These are phyloP conservation scores for Beauveria brongniartii DNA, from an alignment of 2,329 filamentous ascomycete species.

Conservation along the genomic window DNA sequence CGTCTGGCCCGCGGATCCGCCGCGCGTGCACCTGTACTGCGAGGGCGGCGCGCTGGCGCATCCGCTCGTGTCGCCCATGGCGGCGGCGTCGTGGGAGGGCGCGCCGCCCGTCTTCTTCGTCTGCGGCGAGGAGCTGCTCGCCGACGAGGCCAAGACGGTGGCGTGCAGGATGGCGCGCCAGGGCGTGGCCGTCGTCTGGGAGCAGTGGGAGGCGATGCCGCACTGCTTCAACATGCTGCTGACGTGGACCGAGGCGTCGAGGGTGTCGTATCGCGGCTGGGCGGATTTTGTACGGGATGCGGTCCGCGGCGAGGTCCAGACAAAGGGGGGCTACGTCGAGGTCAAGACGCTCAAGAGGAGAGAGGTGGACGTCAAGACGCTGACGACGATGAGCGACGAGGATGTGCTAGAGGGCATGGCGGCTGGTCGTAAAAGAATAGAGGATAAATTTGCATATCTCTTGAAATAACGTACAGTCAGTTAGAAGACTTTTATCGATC, in stretches of 20 bases:
- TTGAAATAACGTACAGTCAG: not conserved
- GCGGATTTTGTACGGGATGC: conserved; percentile 39
- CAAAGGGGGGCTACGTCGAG: conserved; percentile 32
- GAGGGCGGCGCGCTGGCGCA: conserved; percentile 44
- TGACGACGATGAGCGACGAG: conserved; percentile 30
- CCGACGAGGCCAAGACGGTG: conserved; percentile 53
- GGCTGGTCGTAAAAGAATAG: not conserved
- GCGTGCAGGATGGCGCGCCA: conserved; percentile 42
- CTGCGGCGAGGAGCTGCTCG: conserved; percentile 57
- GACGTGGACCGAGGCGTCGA: conserved; percentile 30
- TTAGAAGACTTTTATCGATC: not conserved
- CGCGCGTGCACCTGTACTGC: conserved; percentile 39
- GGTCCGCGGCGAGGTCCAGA: conserved; percentile 23
- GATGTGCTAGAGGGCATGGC: conserved; percentile 29
- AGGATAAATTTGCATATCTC: not conserved
- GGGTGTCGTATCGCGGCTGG: conserved; percentile 43
- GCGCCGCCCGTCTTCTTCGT: conserved; percentile 54
- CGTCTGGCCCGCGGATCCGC: conserved; percentile 42
- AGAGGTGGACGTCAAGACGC: conserved; percentile 25
- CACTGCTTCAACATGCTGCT: conserved; percentile 56
- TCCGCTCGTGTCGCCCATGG: conserved; percentile 54
- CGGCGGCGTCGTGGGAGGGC: conserved; percentile 45
- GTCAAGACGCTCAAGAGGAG: conserved; percentile 40
- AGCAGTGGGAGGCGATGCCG: conserved; percentile 66
- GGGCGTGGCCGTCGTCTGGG: conserved; percentile 49